phyloP scores from a whole-genome alignment of 495 filamentous ascomycete genomes.

The Rusavskia elegans region DNA sequence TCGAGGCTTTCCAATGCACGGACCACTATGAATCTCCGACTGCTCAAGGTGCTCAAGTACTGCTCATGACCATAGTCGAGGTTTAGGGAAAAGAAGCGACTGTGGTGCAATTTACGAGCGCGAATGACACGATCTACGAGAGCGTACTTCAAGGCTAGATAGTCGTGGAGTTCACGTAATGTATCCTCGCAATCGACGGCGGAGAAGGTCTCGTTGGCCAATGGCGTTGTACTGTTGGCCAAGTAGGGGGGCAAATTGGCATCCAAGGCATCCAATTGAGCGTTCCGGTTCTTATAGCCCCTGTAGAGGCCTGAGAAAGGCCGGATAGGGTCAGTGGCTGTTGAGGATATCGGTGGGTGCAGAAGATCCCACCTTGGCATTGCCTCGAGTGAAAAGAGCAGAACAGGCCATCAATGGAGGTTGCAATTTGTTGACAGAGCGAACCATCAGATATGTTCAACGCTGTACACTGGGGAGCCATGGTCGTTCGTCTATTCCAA shows the following conservation, averaged over 20 bases:
- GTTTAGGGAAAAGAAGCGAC: slow-evolving; percentile 32
- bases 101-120: slow-evolving; percentile 36
- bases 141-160: slow-evolving; percentile 26
- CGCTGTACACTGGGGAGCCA: slow-evolving; percentile 17
- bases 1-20: slow-evolving; percentile 31
- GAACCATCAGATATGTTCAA: slow-evolving; percentile 24
- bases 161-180: slow-evolving; percentile 25
- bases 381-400: slow-evolving; percentile 31
- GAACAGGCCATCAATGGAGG: slow-evolving; percentile 28
- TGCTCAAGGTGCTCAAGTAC: slow-evolving; percentile 30
- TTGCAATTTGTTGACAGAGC: slow-evolving; percentile 20
- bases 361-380: slow-evolving; percentile 17
- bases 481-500: not conserved
- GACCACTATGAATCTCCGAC: slow-evolving; percentile 21
- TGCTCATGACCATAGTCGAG: slow-evolving; percentile 18
- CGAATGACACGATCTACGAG: slow-evolving; percentile 33
- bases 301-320: slow-evolving; percentile 23
- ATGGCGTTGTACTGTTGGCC: slow-evolving; percentile 14
- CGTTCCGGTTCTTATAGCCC: slow-evolving; percentile 33
- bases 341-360: not conserved
- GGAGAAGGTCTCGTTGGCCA: slow-evolving; percentile 27
- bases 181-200: slow-evolving; percentile 19
- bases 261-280: slow-evolving; percentile 24
- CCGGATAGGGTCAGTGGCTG: not conserved
- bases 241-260: slow-evolving; percentile 22